Conservation (phyloP, 2,329 filamentous ascomycete species). For the Aphanocladium album region DNA sequence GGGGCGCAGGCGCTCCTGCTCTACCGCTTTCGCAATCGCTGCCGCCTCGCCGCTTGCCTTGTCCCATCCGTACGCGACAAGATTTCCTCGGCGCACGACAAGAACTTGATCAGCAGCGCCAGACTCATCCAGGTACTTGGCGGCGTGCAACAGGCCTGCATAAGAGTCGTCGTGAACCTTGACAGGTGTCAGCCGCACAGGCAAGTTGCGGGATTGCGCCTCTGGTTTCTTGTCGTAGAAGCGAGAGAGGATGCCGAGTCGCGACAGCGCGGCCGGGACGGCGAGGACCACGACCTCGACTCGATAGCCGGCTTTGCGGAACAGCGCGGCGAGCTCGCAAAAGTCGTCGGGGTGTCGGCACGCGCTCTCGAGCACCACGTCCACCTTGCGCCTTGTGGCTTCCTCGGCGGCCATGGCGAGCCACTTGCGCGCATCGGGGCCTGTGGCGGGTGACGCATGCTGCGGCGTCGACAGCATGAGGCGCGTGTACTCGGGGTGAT, state of each 20-base stretch:
- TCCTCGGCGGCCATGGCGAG: constrained; percentile 34
- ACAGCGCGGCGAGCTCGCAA: constrained; percentile 28
- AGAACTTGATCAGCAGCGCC: constrained; percentile 30
- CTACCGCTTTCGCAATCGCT: constrained; percentile 18
- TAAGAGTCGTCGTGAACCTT: constrained; percentile 44
- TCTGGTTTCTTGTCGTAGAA: constrained; percentile 33
- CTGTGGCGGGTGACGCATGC: constrained; percentile 35
- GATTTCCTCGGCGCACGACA: constrained; percentile 33
- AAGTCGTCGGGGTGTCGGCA: constrained; percentile 41
- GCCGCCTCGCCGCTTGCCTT: constrained; percentile 16
- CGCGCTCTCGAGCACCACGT: constrained; percentile 41
- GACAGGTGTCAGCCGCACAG: constrained; percentile 37
- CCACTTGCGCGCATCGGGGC: constrained; percentile 40
- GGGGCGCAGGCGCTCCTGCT: constrained; percentile 23
- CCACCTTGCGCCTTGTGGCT: constrained; percentile 26
- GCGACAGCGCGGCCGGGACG: constrained; percentile 36
- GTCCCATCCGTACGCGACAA: constrained; percentile 27
- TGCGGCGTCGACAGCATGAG: constrained; percentile 26
- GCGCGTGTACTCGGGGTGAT: constrained; percentile 38
- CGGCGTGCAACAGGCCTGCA: constrained; percentile 31
- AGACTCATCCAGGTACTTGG: constrained; percentile 31
- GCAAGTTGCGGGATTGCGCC: constrained; percentile 30
- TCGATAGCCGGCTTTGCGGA: constrained; percentile 30
- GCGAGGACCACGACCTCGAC: constrained; percentile 38
- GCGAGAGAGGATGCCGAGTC: constrained; percentile 37